Evolutionary conservation across 495 filamentous ascomycete species (phyloP), one percentile per base, ranked within the genome.

Genomic region (Recurvomyces mirabilis): DNA sequence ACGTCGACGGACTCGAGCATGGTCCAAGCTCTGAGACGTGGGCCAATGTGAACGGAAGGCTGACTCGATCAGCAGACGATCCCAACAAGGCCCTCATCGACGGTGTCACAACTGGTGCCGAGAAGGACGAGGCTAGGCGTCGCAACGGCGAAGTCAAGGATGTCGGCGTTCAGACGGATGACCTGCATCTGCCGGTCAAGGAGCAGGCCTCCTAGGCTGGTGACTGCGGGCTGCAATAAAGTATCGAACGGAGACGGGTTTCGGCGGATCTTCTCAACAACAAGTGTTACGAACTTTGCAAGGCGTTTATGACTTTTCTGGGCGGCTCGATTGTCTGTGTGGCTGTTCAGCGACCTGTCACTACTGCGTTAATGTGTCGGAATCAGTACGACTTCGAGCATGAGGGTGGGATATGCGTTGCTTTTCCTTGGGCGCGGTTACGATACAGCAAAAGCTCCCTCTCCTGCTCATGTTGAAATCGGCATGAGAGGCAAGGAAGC

Each of bases 1-100:
- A 53, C 50, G 31, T 44, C 44, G 22, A 47, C 38, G n/a, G 50
- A 53, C 40, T 31, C 45, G 38, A 53, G 38, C 32, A 53, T 53
- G 50, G 39, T 53, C 14, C 34, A 38, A 15, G 38, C 50, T 9
- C 23, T 53, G 22, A 47, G 38, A 33, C 44, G 45, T 19, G 44
- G 50, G 31, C 43, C 34, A 18, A 20, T 47, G 18, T 47, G 19
- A 41, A 30, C 19, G 17, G 37, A 40, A 42, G 28, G 43, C 49
- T 52, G 49, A 52, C 49, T 21, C 31, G 49, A 41, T 47, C 43
- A 47, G 49, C 43, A 52, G 49, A 41, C 13, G 29, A 32, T 14
- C 4, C 24, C 35, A 52, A 15, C 35, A 52, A 43, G 24, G 43
- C 20, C 2, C 30, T 18, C 12, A 3, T 31, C 41, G 45, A 47